Conservation (phyloP, 2,329 filamentous ascomycete species). For the Keithomyces neogunnii region DNA sequence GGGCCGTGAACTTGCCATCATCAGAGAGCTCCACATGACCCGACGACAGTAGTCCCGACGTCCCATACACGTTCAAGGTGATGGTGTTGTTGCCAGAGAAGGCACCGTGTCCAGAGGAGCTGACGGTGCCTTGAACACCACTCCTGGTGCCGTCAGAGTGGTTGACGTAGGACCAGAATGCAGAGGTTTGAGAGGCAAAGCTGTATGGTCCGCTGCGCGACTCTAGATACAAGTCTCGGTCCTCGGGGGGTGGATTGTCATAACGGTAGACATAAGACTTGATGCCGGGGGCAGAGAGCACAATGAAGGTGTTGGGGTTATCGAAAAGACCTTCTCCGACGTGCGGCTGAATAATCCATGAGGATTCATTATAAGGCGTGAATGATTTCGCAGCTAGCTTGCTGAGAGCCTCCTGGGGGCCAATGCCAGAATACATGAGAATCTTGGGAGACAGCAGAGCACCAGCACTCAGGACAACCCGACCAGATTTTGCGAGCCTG, state of each 20-base stretch:
- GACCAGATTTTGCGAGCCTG: conserved; percentile 12
- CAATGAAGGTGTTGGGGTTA: conserved; percentile 47
- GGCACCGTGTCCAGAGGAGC: conserved; percentile 33
- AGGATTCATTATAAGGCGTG: conserved; percentile 18
- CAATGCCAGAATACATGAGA: conserved; percentile 37
- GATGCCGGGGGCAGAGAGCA: conserved; percentile 32
- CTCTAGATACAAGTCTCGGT: conserved; percentile 37
- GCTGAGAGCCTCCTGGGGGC: conserved; percentile 24
- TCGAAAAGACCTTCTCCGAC: conserved; percentile 45
- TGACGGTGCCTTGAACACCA: conserved; percentile 45
- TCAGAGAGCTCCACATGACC: conserved; percentile 33
- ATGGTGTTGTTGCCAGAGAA: conserved; percentile 36
- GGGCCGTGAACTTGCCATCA: conserved; percentile 33
- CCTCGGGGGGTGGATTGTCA: conserved; percentile 29
- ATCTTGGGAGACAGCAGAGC: conserved; percentile 30
- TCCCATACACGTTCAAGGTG: conserved; percentile 49
- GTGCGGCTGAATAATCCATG: conserved; percentile 40
- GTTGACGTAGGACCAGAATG: conserved; percentile 41
- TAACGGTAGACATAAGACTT: conserved; percentile 41
- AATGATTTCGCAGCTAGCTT: conserved; percentile 13
- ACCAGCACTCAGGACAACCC: conserved; percentile 32
- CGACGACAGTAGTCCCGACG: conserved; percentile 41
- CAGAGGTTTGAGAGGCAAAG: conserved; percentile 42
- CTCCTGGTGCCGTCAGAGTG: conserved; percentile 31
- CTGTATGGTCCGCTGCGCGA: conserved; percentile 41